Evolutionary conservation across 495 filamentous ascomycete species (phyloP), one percentile per base, ranked within the genome.

Genomic region (Wilcoxina mikolae): DNA sequence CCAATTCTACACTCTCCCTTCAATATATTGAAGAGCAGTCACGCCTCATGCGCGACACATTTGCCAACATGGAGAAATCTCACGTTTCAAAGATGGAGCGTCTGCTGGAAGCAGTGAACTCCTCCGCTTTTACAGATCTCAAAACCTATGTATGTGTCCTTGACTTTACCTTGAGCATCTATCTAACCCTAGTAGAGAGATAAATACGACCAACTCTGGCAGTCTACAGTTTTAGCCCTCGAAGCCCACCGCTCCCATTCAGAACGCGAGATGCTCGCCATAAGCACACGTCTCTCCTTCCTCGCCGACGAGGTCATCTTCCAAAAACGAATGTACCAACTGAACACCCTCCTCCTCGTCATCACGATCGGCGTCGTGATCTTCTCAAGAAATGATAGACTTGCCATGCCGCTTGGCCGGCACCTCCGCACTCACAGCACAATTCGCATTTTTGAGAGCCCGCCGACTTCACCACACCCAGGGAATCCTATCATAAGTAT

Each of bases 11-110:
- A 2, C 73, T 98, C 25, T 94, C 88, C 0, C 76, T 98, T 2
- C 85, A 94, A 60, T 98, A 96, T 65, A 95, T 98, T 58, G 89
- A 95, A 70, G 84, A 91, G 48, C 91, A 98, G 65, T 96, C 91
- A 15, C 80, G 79, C 41, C 85, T 94, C 51, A 75, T 98, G 2
- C 84, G 89, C 17, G 87, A 95, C 51, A 88, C 90, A 0, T 91
- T 98, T 59, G 78, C 76, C 42, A 88, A 88, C 65, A 85, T 94
- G 39, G 90, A 96, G 64, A 86, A 85, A 60, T 79, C 84, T 22
- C 91, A 98, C 64, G 72, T 94, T 28, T 71, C 77, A 27, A 94
- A 91, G 65, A 87, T 89, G 4, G 81, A 79, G 28, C 73, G 71
- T 5, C 95, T 95, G 66, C 74, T 98, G 22, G 78, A 87, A 59